Evolutionary conservation across 73 alveolate species (phyloP).

Genomic region (Tetrahymena elliotti): DNA sequence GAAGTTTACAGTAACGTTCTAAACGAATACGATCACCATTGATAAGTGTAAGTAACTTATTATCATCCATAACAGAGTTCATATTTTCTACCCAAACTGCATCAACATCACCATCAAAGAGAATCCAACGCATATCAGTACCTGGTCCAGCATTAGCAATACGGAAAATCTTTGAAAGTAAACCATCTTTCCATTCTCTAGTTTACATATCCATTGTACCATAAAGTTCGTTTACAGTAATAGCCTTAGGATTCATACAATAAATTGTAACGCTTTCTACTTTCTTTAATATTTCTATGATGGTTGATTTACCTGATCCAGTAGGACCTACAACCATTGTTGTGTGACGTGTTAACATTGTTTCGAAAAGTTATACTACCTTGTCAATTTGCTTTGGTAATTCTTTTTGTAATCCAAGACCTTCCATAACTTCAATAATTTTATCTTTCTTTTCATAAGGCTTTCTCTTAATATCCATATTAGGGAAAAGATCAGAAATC

Average conservation of each 20-base stretch:
- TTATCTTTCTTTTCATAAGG: constrained; percentile 81
- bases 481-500: constrained; percentile 98
- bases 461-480: constrained; percentile 80
- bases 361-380: constrained; percentile 96
- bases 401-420: constrained; percentile 39
- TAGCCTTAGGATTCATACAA: constrained; percentile 78
- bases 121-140: constrained; percentile 85
- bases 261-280: constrained; percentile 56
- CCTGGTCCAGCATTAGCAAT: constrained; percentile 35
- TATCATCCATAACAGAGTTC: constrained; percentile 99
- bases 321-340: constrained; percentile 95
- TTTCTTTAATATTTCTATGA: constrained; percentile 77
- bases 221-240: constrained; percentile 67
- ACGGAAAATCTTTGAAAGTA: constrained; percentile 24
- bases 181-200: constrained; percentile 96
- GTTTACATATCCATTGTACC: constrained; percentile 70
- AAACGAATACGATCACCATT: constrained; percentile 98
- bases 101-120: constrained; percentile 99
- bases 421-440: constrained; percentile 73
- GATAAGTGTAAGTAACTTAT: constrained; percentile 92
- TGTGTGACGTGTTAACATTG: constrained; percentile 95
- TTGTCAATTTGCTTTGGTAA: constrained; percentile 89
- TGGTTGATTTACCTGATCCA: constrained; percentile 97
- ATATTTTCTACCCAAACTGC: constrained; percentile 99
- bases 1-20: constrained; percentile 83